phyloP scores from a whole-genome alignment of 2,329 filamentous ascomycete species.

The Fusarium humuli region DNA sequence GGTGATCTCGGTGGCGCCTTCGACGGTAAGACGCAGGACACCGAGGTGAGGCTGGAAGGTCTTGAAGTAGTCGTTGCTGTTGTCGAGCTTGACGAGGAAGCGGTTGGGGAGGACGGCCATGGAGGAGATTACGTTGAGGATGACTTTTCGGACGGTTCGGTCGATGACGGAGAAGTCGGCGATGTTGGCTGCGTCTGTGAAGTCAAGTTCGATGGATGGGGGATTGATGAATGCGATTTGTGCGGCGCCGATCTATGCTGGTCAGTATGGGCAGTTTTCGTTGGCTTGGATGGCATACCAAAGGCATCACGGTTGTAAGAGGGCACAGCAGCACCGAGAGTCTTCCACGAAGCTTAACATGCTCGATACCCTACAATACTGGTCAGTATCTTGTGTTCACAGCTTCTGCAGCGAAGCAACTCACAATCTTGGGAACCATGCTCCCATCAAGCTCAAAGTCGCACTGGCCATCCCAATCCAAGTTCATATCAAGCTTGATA shows the following conservation, averaged over 20 bases:
- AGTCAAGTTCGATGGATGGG: constrained; percentile 41
- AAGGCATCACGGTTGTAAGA: constrained; percentile 40
- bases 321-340: constrained; percentile 41
- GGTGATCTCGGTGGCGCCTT: constrained; percentile 35
- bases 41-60: constrained; percentile 44
- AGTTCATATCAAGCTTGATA: constrained; percentile 46
- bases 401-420: neutral
- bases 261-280: neutral
- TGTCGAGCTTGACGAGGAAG: constrained; percentile 44
- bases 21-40: constrained; percentile 42
- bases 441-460: constrained; percentile 44
- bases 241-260: constrained; percentile 42
- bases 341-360: constrained; percentile 41
- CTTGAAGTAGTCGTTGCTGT: constrained; percentile 46
- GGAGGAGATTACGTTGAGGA: constrained; percentile 40
- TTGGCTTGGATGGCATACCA: constrained; percentile 28
- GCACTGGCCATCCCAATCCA: constrained; percentile 41
- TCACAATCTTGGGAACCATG: constrained; percentile 45
- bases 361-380: constrained; percentile 38
- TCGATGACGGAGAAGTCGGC: constrained; percentile 43
- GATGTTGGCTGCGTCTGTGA: constrained; percentile 44
- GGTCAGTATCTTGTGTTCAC: fast-evolving
- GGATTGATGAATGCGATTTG: constrained; percentile 46
- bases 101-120: constrained; percentile 46
- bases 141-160: constrained; percentile 42